Base-by-base conservation (phyloP, 345 rosid genomes). In the Citrus sp. region DNA sequence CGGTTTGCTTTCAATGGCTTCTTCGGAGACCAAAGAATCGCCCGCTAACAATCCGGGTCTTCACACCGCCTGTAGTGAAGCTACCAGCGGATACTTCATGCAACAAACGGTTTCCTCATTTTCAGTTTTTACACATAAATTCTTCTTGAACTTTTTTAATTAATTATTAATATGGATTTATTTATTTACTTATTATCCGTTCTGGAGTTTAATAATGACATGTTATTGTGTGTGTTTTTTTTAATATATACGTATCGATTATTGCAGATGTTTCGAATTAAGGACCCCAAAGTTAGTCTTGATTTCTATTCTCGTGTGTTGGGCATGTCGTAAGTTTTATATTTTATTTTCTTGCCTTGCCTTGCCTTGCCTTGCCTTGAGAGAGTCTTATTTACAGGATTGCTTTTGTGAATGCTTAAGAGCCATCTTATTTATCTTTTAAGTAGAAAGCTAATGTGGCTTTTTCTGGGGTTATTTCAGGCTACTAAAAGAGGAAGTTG, bases 311-410 rank as follows among this genome's bases (percentile, higher is more conserved):
- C 98, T 81, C 96, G 93, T 70, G 92, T 92, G 24, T 81, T 95
- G 88, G 99, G 99, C 82, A 92, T 95, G 99, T 88, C 96, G 98
- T 95, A 89, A 87, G 99, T 87, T 34, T 27, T 38, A n/a, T 38
- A 2, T 38, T 38, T 38, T 38, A 8, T 37, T 67, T 62, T 9
- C 0, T 3, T n/a, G n/a, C n/a, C n/a, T n/a, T n/a, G n/a, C n/a
- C n/a, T n/a, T n/a, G n/a, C n/a, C n/a, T n/a, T 24, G 54, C 62
- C 19, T 25, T 60, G 7, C 22, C 7, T 54, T 54, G 7, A 4
- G 58, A 18, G n/a, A 22, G 38, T 38, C 40, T n/a, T 40, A 1
- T n/a, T 67, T 54, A n/a, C n/a, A 55, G 9, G 40, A 16, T 54
- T 71, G 34, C n/a, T 21, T 24, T 54, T 54, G 42, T 5, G 25